A percentile compares a stretch with the other conserved stretches of the same genome.
phyloP scores from a whole-genome alignment of 192 early-diverging fungal genomes.

The Podila clonocystis region DNA sequence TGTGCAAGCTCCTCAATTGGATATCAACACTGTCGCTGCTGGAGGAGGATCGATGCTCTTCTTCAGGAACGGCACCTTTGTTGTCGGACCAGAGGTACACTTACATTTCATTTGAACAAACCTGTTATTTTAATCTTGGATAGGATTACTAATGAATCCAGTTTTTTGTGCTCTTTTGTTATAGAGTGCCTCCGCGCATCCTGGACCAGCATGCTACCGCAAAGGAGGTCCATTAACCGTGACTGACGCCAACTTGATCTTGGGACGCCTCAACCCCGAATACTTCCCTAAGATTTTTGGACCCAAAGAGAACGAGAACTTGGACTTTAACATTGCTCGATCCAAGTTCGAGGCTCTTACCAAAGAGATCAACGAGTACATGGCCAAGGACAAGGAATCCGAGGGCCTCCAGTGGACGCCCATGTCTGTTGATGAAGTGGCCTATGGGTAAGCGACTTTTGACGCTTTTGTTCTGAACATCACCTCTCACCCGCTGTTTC shows the following conservation, averaged over 20 bases:
- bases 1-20: conserved; percentile 95
- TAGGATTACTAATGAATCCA: not conserved
- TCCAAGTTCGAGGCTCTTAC: conserved; percentile 74
- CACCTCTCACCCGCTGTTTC: not conserved
- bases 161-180: too few species aligned
- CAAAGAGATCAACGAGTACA: conserved; percentile 67
- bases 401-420: conserved; percentile 16
- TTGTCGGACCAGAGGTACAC: conserved; percentile 80
- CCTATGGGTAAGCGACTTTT: conserved; percentile 67
- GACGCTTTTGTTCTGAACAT: not conserved
- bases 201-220: conserved; percentile 96
- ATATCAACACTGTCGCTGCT: conserved; percentile 97
- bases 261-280: conserved; percentile 85
- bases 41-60: conserved; percentile 94
- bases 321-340: conserved; percentile 74
- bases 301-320: conserved; percentile 77
- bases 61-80: conserved; percentile 94
- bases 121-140: not conserved
- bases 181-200: conserved; percentile 88
- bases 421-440: conserved; percentile 88
- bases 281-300: conserved; percentile 98
- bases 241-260: conserved; percentile 93
- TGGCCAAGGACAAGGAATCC: conserved; percentile 37
- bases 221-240: conserved; percentile 93
- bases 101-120: conserved; percentile 7